Evolutionary conservation across 2,329 filamentous ascomycete genomes (phyloP).

Genomic region (Cladophialophora bantiana): DNA sequence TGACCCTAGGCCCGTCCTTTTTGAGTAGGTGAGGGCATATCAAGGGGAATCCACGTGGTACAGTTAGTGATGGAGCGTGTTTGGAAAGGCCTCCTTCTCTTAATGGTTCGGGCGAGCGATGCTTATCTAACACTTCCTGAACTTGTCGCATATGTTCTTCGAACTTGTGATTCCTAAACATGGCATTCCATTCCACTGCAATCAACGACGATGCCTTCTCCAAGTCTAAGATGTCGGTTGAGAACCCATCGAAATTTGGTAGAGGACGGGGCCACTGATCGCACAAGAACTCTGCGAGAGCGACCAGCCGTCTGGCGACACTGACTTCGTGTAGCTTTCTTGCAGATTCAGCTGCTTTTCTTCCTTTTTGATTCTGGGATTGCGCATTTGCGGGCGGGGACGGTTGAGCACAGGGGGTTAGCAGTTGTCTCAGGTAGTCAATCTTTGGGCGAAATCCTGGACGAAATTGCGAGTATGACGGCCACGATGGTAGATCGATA

Average conservation of each 20-base stretch:
- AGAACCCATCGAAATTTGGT: constrained; percentile 10
- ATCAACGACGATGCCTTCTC: constrained; percentile 3
- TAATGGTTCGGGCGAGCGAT: background rate
- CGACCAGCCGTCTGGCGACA: constrained; percentile 1
- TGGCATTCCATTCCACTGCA: constrained; percentile 19
- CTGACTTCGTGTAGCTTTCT: background rate
- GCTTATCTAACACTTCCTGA: constrained; percentile 27
- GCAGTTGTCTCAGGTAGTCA: constrained; percentile 9
- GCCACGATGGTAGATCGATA: constrained; percentile 28
- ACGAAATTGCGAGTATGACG: constrained; percentile 22
- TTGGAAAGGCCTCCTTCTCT: background rate
- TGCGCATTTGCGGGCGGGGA: background rate
- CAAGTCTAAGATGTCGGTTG: constrained; percentile 1
- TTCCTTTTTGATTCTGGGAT: constrained; percentile 9
- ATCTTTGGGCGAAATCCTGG: constrained; percentile 17
- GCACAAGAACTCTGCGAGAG: constrained; percentile 16
- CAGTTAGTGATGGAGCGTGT: background rate
- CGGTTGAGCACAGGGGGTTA: background rate
- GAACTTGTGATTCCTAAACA: constrained; percentile 36
- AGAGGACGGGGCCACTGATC: constrained; percentile 25
- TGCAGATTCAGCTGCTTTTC: constrained; percentile 11
- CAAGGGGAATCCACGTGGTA: constrained; percentile 9
- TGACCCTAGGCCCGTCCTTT: constrained; percentile 5
- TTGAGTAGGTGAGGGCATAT: constrained; percentile 4
- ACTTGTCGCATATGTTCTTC: constrained; percentile 30